phyloP scores from a whole-genome alignment of 768 basidiomycete genomes.

The Harrya chromipes region DNA sequence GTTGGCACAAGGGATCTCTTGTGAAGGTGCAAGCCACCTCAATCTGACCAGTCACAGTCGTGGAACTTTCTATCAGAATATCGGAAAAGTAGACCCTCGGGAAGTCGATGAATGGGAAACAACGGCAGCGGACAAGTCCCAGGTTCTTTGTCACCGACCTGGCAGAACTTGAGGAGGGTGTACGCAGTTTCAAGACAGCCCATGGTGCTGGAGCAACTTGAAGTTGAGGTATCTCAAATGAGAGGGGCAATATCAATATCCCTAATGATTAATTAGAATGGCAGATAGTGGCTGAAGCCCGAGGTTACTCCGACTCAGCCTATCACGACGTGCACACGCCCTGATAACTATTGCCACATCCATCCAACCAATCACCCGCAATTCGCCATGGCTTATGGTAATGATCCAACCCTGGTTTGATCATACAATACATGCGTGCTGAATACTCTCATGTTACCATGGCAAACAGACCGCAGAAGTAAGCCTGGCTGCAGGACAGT shows the following conservation, averaged over 20 bases:
- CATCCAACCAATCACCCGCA: too few relatives aligned
- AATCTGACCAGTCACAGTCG: conserved; percentile 7
- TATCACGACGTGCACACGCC: too few relatives aligned
- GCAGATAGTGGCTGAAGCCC: too few relatives aligned
- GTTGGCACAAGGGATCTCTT: too few relatives aligned
- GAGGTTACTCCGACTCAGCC: too few relatives aligned
- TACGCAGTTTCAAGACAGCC: conserved; percentile 64
- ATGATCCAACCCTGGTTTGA: background rate
- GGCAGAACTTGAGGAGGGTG: conserved; percentile 18
- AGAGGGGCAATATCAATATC: conserved; percentile 35
- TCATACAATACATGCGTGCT: conserved; percentile 1
- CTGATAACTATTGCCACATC: conserved; percentile 28
- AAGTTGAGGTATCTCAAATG: conserved; percentile 46
- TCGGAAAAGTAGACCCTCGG: conserved; percentile 31
- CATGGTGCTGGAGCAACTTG: conserved; percentile 44
- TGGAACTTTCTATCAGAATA: conserved; percentile 34
- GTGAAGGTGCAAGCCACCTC: too few relatives aligned
- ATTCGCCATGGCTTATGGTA: conserved; percentile 19
- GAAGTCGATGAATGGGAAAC: conserved; percentile 51
- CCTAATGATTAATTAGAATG: too few relatives aligned
- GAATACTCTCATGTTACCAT: background rate
- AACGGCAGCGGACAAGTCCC: conserved; percentile 48
- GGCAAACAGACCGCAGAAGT: conserved; percentile 16
- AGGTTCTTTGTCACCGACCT: conserved; percentile 38
- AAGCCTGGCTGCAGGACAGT: background rate